These are phyloP conservation scores for Coniochaeta sp. DNA, from an alignment of 2,329 filamentous ascomycete genomes.

Conservation along the genomic window DNA sequence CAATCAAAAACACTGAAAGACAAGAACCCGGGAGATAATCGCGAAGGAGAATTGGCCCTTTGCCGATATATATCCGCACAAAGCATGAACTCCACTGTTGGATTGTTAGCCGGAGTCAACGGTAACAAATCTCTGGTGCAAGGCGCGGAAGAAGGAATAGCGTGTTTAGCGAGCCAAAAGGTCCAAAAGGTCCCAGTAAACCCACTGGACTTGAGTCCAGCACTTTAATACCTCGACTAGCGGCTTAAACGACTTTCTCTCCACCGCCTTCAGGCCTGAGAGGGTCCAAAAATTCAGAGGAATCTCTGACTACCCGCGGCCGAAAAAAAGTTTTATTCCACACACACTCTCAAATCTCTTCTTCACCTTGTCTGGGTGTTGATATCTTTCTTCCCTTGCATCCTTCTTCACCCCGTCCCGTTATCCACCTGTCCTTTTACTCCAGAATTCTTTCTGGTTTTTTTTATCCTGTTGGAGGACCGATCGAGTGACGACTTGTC, in stretches of 20 bases:
- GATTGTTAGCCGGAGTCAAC: background rate
- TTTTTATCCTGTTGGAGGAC: constrained; percentile 1
- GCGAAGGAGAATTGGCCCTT: background rate
- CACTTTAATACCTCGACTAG: background rate
- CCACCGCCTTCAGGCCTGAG: background rate
- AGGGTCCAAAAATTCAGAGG: constrained; percentile 4
- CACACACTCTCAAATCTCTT: constrained; percentile 11
- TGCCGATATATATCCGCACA: background rate
- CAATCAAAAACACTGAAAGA: background rate
- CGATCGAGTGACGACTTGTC: background rate
- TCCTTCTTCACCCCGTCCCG: constrained; percentile 1
- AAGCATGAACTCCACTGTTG: background rate
- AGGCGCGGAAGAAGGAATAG: background rate
- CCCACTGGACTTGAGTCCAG: background rate
- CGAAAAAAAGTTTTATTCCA: constrained; percentile 16
- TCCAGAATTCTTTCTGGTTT: background rate
- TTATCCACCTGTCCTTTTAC: constrained; percentile 1
- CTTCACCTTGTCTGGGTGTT: background rate
- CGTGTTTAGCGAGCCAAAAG: background rate
- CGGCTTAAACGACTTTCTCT: constrained; percentile 1
- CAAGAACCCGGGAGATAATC: background rate
- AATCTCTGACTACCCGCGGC: background rate
- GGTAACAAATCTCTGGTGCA: background rate
- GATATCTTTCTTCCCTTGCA: constrained; percentile 3
- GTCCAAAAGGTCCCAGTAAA: background rate